A percentile compares a stretch with the other conserved stretches of the same genome.
Conservation (phyloP, 768 basidiomycete species). For the Leccinum disarticulatum region DNA sequence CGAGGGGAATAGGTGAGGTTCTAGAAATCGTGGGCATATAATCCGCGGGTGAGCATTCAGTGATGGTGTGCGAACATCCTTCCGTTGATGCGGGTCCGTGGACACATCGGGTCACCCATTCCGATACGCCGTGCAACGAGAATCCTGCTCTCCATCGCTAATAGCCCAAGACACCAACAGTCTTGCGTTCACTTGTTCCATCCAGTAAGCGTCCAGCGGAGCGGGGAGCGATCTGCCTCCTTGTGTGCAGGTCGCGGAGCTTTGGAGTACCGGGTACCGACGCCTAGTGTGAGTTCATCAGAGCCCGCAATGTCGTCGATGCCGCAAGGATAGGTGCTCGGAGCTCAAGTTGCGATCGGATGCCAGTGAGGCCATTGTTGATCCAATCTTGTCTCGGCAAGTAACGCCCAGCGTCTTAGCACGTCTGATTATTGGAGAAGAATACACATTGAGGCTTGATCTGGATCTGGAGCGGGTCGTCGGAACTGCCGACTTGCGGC, state of each 20-base stretch:
- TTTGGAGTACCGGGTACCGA: background rate
- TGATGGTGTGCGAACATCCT: too few species aligned
- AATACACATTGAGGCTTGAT: too few species aligned
- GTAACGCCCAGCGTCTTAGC: background rate
- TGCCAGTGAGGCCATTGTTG: background rate
- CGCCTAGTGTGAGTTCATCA: background rate
- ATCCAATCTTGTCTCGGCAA: background rate
- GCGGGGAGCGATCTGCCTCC: background rate
- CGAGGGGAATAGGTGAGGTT: too few species aligned
- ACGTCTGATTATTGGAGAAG: background rate
- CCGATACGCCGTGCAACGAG: background rate
- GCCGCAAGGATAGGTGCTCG: background rate
- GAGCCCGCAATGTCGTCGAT: background rate
- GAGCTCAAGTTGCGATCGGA: background rate
- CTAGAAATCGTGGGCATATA: too few species aligned
- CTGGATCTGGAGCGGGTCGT: too few species aligned
- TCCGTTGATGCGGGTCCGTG: too few species aligned
- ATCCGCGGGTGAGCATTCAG: too few species aligned
- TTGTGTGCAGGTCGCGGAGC: background rate
- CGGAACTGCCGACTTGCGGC: too few species aligned
- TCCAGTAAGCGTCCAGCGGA: conserved; percentile 5
- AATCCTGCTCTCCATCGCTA: background rate
- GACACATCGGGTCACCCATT: background rate
- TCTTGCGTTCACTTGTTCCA: conserved; percentile 9
- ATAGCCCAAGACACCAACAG: background rate